These are phyloP conservation scores for Hymenotorrendiella dingleyae DNA, from an alignment of 2,329 filamentous ascomycete species.

Conservation along the genomic window DNA sequence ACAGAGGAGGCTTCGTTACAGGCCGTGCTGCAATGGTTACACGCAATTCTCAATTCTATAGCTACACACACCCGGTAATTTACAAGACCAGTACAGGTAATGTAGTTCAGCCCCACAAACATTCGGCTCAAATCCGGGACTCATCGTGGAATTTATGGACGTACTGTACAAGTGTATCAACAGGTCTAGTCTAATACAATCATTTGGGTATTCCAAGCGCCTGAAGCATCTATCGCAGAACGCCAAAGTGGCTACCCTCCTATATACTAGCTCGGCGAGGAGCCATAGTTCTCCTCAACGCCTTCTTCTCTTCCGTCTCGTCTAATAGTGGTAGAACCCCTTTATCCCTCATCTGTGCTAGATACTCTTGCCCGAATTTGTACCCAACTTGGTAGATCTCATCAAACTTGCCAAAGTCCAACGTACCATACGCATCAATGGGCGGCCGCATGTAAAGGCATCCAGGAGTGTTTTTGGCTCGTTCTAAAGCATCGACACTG, in stretches of 20 bases:
- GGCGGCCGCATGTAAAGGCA: constrained; percentile 97
- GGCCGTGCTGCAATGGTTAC: too few relatives aligned
- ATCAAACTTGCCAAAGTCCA: constrained; percentile 96
- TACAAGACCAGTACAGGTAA: too few relatives aligned
- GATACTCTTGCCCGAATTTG: constrained; percentile 73
- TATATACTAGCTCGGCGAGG: constrained; percentile 72
- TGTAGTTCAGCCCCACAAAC: too few relatives aligned
- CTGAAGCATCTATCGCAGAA: neutral
- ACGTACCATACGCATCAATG: constrained; percentile 84
- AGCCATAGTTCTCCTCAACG: constrained; percentile 71
- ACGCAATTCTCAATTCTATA: too few relatives aligned
- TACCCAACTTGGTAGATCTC: constrained; percentile 93
- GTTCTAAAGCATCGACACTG: constrained; percentile 87
- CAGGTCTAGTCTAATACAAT: neutral
- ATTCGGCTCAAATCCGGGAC: too few relatives aligned
- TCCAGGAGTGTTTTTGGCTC: constrained; percentile 83
- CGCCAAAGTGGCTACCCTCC: neutral
- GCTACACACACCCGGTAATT: too few relatives aligned
- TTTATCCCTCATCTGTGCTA: constrained; percentile 70
- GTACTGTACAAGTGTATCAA: too few relatives aligned
- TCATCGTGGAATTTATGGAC: too few relatives aligned
- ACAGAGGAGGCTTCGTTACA: too few relatives aligned
- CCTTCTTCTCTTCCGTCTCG: constrained; percentile 72
- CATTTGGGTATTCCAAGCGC: constrained; percentile 9
- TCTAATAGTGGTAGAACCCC: constrained; percentile 66